Evolutionary conservation across 1,284 basidiomycete species (phyloP), one percentile per base, ranked within the genome.

Genomic region (Ceratobasidium sp.): DNA sequence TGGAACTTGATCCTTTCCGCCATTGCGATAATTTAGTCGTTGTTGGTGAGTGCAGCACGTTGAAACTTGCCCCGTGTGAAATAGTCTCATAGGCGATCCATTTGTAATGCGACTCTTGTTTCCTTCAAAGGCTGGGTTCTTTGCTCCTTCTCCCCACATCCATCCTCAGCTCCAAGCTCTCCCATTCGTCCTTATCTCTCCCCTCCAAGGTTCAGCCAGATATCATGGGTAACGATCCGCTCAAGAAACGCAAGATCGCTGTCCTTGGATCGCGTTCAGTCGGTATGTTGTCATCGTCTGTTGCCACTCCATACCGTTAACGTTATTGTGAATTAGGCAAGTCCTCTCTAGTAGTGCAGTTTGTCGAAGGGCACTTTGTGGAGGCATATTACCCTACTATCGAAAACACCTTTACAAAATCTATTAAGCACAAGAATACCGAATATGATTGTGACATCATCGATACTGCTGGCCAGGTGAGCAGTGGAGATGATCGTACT

Each of bases 391-490:
- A 95, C 82, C 96, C 96, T 23, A 98, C 96, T 75, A 98, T 98
- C 80, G 96, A 98, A 82, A 89, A 87, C 78, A 94, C 92, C 54
- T 94, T 94, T 80, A 87, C 89, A 76, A 98, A 98, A 86, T 87
- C 85, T 58, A 88, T 98, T 82, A 88, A 87, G 76, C 89, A 92
- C 85, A 92, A 93, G 75, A 94, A 94, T 70, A 85, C 88, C 54
- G 91, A 96, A 77, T 98, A 94, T 80, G 89, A 95, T 77, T 95
- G 95, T 84, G 96, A 98, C 84, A 98, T 99, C 84, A 95, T 99
- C 80, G 98, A 99, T 83, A 98, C 96, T 74, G 98, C 98, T 71
- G 98, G 98, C 59, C 76, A 76, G 67, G 75, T 76, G 46, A 57
- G 73, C 49, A 64, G 64, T 57, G 21, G 2, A 43, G n/a, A 35